Evolutionary conservation across 257 asterid species (phyloP).

Genomic region (Solanum tarijense): DNA sequence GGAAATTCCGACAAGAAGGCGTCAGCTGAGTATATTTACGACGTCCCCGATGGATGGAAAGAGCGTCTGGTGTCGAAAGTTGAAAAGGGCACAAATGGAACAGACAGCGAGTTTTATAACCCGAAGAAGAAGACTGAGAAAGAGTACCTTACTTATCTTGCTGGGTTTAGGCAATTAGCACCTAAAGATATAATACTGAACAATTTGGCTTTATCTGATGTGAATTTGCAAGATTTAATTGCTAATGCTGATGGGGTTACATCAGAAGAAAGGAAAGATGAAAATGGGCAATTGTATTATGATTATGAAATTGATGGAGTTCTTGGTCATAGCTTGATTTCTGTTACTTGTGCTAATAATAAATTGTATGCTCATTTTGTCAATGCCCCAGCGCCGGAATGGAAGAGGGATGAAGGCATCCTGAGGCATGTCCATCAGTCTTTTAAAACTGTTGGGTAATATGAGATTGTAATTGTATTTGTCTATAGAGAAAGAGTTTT

Average conservation of each 20-base stretch:
- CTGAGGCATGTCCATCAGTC: conserved; percentile 75
- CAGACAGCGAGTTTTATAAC: conserved; percentile 86
- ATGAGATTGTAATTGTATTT: neutral
- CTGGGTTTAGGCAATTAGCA: conserved; percentile 63
- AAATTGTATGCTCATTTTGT: conserved; percentile 93
- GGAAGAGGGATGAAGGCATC: conserved; percentile 66
- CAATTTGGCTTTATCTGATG: conserved; percentile 82
- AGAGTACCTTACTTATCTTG: conserved; percentile 72
- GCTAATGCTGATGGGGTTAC: conserved; percentile 61
- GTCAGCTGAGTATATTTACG: conserved; percentile 87
- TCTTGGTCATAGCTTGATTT: conserved; percentile 69
- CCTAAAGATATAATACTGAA: conserved; percentile 62
- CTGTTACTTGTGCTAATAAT: conserved; percentile 84
- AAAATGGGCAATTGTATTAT: conserved; percentile 70
- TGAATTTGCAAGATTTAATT: conserved; percentile 69
- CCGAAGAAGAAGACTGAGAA: conserved; percentile 78
- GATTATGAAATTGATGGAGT: conserved; percentile 73
- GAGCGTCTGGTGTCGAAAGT: conserved; percentile 65
- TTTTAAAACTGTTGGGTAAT: conserved; percentile 65
- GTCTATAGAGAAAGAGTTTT: neutral
- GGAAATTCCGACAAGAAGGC: conserved; percentile 86
- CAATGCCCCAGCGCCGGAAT: conserved; percentile 71
- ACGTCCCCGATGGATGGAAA: conserved; percentile 92
- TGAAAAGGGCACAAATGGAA: conserved; percentile 89
- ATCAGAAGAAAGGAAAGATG: conserved; percentile 64